Evolutionary conservation across 169 alveolate species (phyloP).

Genomic region (Plasmodium fragile): DNA sequence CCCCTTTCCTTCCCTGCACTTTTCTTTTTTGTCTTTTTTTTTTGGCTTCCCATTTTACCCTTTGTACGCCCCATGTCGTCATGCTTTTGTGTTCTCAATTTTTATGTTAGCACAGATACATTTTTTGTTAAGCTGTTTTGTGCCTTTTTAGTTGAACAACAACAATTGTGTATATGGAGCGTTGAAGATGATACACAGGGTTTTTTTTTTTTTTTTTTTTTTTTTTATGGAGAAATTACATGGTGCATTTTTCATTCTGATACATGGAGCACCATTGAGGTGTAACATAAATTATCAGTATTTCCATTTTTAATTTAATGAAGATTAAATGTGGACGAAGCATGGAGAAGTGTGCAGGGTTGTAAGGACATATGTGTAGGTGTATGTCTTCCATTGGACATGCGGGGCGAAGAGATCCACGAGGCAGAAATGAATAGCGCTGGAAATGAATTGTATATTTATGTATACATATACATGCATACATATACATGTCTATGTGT

Average conservation of each 20-base stretch:
- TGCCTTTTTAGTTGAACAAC: constrained; percentile 2
- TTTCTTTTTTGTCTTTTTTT: neutral
- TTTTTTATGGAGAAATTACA: neutral
- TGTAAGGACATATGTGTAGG: neutral
- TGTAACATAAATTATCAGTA: neutral
- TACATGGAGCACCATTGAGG: neutral
- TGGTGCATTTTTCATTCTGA: neutral
- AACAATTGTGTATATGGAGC: neutral
- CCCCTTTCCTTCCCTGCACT: neutral
- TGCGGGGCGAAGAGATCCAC: neutral
- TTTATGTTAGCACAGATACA: neutral
- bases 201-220: neutral
- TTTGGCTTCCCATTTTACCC: neutral
- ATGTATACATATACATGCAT: neutral
- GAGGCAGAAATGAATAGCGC: neutral
- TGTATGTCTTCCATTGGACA: neutral
- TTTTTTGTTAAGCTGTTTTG: neutral
- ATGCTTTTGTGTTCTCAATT: constrained; percentile 5
- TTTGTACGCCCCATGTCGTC: neutral
- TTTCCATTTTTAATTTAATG: neutral
- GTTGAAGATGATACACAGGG: neutral
- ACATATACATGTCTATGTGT: neutral
- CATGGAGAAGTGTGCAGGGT: neutral
- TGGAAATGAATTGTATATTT: neutral
- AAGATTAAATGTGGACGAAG: neutral